Evolutionary conservation across 2,329 filamentous ascomycete species (phyloP).

Genomic region (Fusarium sambucinum): DNA sequence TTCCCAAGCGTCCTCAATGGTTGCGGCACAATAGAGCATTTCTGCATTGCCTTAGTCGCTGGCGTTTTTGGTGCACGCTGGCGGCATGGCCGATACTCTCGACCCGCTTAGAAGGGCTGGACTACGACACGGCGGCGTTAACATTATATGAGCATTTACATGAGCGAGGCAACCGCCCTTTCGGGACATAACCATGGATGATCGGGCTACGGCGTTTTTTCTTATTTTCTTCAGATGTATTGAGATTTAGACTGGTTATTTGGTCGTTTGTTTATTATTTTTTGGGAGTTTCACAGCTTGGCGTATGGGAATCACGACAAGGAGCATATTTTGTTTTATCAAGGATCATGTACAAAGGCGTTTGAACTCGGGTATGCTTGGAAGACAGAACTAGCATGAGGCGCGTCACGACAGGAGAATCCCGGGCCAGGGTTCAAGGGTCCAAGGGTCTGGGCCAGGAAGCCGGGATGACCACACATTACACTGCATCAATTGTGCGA

Average conservation of each 20-base stretch:
- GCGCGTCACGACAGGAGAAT: slow-evolving; percentile 14
- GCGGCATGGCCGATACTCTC: slow-evolving; percentile 12
- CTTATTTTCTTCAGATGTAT: not conserved
- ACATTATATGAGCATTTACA: slow-evolving; percentile 38
- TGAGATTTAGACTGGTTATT: slow-evolving; percentile 3
- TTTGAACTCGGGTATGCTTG: slow-evolving; percentile 29
- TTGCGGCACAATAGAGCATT: slow-evolving; percentile 8
- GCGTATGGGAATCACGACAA: slow-evolving; percentile 23
- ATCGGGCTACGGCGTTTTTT: slow-evolving; percentile 28
- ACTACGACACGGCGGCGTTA: slow-evolving; percentile 39
- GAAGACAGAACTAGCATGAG: slow-evolving; percentile 39
- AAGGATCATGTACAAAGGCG: slow-evolving; percentile 17
- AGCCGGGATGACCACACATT: not conserved
- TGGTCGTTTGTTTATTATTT: slow-evolving; percentile 1
- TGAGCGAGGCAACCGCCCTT: slow-evolving; percentile 37
- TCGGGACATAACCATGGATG: slow-evolving; percentile 18
- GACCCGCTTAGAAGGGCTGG: slow-evolving; percentile 7
- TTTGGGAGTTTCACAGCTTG: slow-evolving; percentile 14
- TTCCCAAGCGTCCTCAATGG: slow-evolving; percentile 14
- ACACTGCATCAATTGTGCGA: slow-evolving; percentile 18
- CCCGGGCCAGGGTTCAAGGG: slow-evolving; percentile 1
- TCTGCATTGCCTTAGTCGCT: not conserved
- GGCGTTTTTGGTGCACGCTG: slow-evolving; percentile 19
- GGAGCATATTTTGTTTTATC: slow-evolving; percentile 12
- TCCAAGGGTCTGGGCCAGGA: slow-evolving; percentile 11